A percentile compares a stretch with the other conserved stretches of the same genome.
These are phyloP conservation scores for Aegilops umbellulata DNA, from an alignment of 176 grass and related monocot species.

Conservation along the genomic window DNA sequence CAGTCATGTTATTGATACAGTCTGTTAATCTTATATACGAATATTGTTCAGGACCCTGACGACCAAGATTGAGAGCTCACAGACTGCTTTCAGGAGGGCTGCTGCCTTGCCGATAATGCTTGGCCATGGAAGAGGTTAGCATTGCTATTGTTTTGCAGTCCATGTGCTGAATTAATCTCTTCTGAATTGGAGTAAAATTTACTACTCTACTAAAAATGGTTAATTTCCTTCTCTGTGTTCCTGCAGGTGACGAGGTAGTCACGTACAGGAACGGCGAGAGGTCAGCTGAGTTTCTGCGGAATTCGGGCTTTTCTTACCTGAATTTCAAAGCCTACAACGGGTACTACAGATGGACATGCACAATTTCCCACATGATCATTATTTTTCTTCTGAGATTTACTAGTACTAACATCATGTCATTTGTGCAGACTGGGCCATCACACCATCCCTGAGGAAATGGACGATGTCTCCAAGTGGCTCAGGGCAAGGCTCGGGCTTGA, in stretches of 20 bases:
- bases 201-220: background rate
- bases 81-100: constrained; percentile 59
- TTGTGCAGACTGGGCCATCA: constrained; percentile 78
- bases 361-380: background rate
- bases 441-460: constrained; percentile 97
- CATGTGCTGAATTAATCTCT: background rate
- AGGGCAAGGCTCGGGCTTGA: constrained; percentile 67
- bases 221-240: background rate
- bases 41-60: constrained; percentile 57
- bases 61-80: constrained; percentile 84
- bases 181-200: background rate
- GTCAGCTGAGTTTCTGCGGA: constrained; percentile 60
- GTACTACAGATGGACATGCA: constrained; percentile 47
- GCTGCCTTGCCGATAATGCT: constrained; percentile 66
- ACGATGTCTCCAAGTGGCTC: constrained; percentile 88
- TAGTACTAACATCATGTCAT: background rate
- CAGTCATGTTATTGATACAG: background rate
- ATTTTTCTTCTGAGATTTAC: background rate
- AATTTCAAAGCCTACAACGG: constrained; percentile 78
- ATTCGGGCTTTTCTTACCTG: constrained; percentile 61
- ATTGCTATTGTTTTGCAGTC: background rate
- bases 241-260: constrained; percentile 82
- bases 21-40: background rate
- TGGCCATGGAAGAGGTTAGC: constrained; percentile 77
- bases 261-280: constrained; percentile 76